Conservation (phyloP, 2,329 filamentous ascomycete species). For the Xylaria sp. region DNA sequence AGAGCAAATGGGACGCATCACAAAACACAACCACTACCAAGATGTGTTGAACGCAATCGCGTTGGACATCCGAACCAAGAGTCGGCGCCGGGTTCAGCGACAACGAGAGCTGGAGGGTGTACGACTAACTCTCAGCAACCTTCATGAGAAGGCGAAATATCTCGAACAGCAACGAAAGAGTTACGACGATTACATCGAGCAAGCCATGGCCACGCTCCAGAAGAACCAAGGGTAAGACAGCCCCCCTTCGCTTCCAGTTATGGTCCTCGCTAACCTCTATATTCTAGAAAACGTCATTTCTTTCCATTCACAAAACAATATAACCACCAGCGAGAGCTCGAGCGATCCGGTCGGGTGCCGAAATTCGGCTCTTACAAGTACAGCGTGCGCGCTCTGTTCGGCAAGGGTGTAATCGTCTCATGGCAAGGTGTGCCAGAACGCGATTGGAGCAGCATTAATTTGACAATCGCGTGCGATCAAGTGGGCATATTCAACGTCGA, state of each 20-base stretch:
- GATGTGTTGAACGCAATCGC: constrained; percentile 98
- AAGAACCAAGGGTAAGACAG: constrained; percentile 85
- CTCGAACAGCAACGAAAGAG: constrained; percentile 95
- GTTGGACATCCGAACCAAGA: constrained; percentile 96
- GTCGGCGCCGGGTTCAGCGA: constrained; percentile 88
- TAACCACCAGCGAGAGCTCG: constrained; percentile 96
- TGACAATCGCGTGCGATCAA: constrained; percentile 94
- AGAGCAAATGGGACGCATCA: constrained; percentile 88
- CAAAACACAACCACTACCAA: constrained; percentile 92
- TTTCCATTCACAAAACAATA: constrained; percentile 98
- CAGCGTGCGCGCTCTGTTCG: constrained; percentile 84
- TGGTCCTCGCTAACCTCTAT: neutral
- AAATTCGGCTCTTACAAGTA: constrained; percentile 99
- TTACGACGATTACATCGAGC: constrained; percentile 99
- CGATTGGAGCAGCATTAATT: constrained; percentile 91
- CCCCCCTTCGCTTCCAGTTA: neutral
- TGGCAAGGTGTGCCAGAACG: constrained; percentile 86
- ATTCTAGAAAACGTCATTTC: constrained; percentile 36
- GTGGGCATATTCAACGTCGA: constrained; percentile 95
- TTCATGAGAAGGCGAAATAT: constrained; percentile 89
- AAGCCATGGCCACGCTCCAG: constrained; percentile 96
- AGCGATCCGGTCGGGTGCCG: constrained; percentile 90
- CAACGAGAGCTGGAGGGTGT: constrained; percentile 91
- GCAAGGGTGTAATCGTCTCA: constrained; percentile 93
- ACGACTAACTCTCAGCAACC: constrained; percentile 76